These are phyloP conservation scores for Ceratobasidium sp. DNA, from an alignment of 1,284 basidiomycete species.

Conservation along the genomic window DNA sequence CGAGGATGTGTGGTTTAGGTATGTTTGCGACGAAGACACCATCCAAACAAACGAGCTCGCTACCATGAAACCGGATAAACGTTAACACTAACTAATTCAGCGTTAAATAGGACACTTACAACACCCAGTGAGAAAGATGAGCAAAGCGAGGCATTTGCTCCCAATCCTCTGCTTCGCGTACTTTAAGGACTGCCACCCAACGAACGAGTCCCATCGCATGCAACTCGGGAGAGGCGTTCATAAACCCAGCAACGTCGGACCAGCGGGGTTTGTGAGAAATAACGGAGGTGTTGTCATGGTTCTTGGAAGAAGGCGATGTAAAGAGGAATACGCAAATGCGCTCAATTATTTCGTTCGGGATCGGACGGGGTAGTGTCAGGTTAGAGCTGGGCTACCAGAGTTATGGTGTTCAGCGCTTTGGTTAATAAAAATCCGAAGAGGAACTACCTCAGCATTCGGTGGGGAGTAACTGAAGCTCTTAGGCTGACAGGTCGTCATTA, in stretches of 20 bases:
- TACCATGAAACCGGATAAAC: background rate
- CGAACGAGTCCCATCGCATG: constrained; percentile 19
- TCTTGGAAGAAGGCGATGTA: background rate
- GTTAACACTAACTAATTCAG: no score
- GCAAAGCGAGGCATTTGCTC: background rate
- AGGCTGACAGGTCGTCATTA: no score
- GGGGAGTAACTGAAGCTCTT: no score
- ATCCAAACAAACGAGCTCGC: constrained; percentile 24
- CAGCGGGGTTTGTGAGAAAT: constrained; percentile 22
- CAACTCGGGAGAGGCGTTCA: constrained; percentile 1
- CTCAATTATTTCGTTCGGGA: constrained; percentile 22
- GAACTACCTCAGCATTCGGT: no score
- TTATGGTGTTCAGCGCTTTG: no score
- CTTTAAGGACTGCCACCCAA: constrained; percentile 15
- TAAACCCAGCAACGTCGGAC: background rate
- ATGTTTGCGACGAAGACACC: background rate
- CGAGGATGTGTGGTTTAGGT: background rate
- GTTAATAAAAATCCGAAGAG: no score
- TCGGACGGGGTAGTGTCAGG: no score
- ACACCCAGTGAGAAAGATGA: background rate
- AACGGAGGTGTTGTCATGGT: background rate
- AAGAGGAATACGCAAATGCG: constrained; percentile 13
- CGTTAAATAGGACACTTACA: background rate
- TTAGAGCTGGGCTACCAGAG: no score
- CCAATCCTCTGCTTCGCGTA: constrained; percentile 10